A percentile compares a stretch with the other conserved stretches of the same genome.
Evolutionary conservation across 2,329 filamentous ascomycete species (phyloP).

Genomic region (Sordariomycetes sp.): DNA sequence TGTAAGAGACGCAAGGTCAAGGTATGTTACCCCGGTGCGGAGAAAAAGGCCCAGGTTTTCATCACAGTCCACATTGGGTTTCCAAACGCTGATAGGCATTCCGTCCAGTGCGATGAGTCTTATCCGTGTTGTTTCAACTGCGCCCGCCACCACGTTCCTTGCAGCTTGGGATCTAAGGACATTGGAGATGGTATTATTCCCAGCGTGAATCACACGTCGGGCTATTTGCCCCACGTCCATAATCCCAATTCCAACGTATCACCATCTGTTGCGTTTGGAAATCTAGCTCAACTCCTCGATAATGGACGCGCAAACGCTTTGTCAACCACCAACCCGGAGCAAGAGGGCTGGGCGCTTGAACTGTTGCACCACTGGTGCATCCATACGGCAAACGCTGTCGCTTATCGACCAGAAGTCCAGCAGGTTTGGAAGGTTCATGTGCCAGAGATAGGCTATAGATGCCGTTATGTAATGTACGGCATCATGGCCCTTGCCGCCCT

Average conservation of each 20-base stretch:
- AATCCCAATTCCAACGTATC: background rate
- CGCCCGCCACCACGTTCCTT: conserved; percentile 15
- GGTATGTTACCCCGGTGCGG: conserved; percentile 9
- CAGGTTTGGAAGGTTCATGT: no score
- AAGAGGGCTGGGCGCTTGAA: background rate
- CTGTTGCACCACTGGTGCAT: background rate
- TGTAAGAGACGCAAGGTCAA: conserved; percentile 23
- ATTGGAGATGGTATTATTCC: background rate
- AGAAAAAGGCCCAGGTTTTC: background rate
- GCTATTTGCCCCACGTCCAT: background rate
- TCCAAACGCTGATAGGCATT: no score
- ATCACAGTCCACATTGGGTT: background rate
- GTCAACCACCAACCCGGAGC: background rate
- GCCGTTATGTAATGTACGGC: no score
- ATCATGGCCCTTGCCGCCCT: no score
- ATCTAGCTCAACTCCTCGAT: background rate
- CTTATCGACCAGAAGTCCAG: no score
- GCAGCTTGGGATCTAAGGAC: conserved; percentile 14
- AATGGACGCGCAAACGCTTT: background rate
- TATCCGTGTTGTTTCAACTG: conserved; percentile 20
- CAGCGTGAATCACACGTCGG: background rate
- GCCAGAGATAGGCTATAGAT: no score
- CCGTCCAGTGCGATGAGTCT: conserved; percentile 13
- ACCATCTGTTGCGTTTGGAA: background rate
- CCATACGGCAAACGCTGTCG: no score